Percentiles rank a stretch among this genome's conserved stretches.
These are phyloP conservation scores for Phytopythium ostracodes DNA, from an alignment of 352 stramenopile species.

Conservation along the genomic window DNA sequence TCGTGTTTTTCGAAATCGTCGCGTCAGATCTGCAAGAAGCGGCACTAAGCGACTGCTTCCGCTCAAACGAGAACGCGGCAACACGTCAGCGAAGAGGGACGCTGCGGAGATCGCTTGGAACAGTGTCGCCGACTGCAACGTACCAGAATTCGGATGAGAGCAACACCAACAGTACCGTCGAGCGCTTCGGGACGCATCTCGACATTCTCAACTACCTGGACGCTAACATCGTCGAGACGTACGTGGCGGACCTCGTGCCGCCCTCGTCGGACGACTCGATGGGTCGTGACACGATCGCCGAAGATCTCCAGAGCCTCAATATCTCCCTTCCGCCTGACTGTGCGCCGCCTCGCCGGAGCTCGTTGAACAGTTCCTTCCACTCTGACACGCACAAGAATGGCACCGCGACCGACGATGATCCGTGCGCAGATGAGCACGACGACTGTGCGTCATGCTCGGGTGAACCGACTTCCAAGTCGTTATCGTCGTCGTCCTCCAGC, in stretches of 20 bases:
- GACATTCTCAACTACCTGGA: constrained; percentile 58
- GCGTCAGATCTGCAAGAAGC: constrained; percentile 23
- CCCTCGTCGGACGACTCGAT: constrained; percentile 6
- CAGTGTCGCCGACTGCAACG: background rate
- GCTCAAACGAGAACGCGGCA: constrained; percentile 1
- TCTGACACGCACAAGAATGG: constrained; percentile 15
- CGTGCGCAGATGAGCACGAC: constrained; percentile 1
- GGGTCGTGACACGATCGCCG: constrained; percentile 14
- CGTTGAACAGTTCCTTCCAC: constrained; percentile 13
- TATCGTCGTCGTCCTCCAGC: constrained; percentile 18
- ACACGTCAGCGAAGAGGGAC: constrained; percentile 2
- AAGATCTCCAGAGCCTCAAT: constrained; percentile 31
- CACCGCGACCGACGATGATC: background rate
- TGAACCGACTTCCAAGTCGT: constrained; percentile 4
- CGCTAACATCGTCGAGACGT: constrained; percentile 39
- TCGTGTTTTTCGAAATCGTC: constrained; percentile 67
- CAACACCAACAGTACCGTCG: constrained; percentile 1
- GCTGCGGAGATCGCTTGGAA: background rate
- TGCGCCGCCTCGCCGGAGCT: constrained; percentile 18
- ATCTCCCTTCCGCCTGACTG: constrained; percentile 18
- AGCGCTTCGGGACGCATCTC: constrained; percentile 17
- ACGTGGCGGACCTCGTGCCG: constrained; percentile 38
- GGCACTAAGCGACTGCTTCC: constrained; percentile 17
- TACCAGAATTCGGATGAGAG: background rate
- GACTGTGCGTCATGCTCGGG: background rate